Evolutionary conservation across 257 asterid genomes (phyloP), one percentile per base, ranked within the genome.

Genomic region (Rehmannia glutinosa): DNA sequence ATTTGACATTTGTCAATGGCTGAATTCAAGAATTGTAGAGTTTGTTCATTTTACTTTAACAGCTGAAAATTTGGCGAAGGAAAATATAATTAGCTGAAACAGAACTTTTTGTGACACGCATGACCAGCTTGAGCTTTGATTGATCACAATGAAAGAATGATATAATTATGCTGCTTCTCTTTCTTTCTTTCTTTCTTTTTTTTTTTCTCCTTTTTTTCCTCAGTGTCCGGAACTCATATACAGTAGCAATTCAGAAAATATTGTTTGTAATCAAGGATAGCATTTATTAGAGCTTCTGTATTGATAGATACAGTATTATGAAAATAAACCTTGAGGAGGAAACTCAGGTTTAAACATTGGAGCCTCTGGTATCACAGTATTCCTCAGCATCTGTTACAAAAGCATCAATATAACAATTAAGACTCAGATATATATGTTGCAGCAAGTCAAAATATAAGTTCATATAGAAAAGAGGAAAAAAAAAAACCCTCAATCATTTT

Each of bases 271-370:
- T 16, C 20, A 1, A 32, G 42, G 25, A 49, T 43, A 21, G 16
- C 62, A 23, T 20, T 39, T 24, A 3, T 13, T 11, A 66, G 43
- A 51, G 50, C 15, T 28, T 19, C 16, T 55, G 30, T 53, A 57
- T 23, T 10, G 27, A 69, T 4, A 27, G 43, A 47, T 17, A 15
- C 10, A 24, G 47, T 39, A 58, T 42, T 11, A 51, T 9, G 42
- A 68, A 23, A 46, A 75, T 30, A 72, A 74, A 92, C 98, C 98
- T 87, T 86, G 97, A 32, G 96, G 95, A 68, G 97, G 93, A 83
- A 81, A 92, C 85, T 89, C 97, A 2, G 98, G 98, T 76, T 72
- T 87, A 63, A 87, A 89, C 98, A 92, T 92, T 0, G 98, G 98
- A 70, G 77, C 49, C 81, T 92, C 98, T 1, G 97, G 98, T 80